Base-by-base conservation (phyloP, 108 stramenopile species). In the Skeletonema tropicum region DNA sequence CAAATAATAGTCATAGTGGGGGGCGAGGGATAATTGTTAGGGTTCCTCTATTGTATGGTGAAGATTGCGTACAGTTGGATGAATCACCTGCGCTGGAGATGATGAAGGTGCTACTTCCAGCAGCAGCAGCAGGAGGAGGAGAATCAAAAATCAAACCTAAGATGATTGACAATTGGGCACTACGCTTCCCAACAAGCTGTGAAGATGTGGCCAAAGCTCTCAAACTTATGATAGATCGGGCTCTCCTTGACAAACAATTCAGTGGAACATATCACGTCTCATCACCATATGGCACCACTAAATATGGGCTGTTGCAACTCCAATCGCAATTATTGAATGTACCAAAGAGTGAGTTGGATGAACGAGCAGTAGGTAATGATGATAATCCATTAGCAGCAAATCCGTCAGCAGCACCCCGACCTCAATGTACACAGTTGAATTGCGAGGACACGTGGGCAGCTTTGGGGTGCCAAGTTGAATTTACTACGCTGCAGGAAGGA, bases 31-130 rank as follows among this genome's bases (percentile, higher is more conserved):
- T 72, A 30, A 60, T 78, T 39, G 77, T 78, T 17, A 64, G 77
- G 48, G 66, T 78, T 23, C 70, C 77, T 8, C 23, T 78, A 29
- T 65, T 78, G n/a, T 78, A 78, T 57, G 77, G 77, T 35, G 77
- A 71, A 60, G 77, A 78, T 55, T 78, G 77, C 31, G 7, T 36
- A 4, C 64, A 78, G n/a, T 58, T 78, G 33, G 62, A 70, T 32
- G 77, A 78, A 63, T 66, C 70, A 38, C 77, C 77, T 42, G 77
- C 77, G 14, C 49, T 78, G 48, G 77, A 78, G 55, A 71, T 64
- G 64, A 71, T 78, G 77, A 71, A 71, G 32, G 57, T 48, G 26
- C 58, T 71, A 52, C 70, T 78, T n/a, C 76, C 76, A 21, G 19
- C 29, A 13, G 6, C 26, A 30, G 3, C 76, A 21, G 19, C 29